Evolutionary conservation across 2,329 filamentous ascomycete genomes (phyloP), one percentile per base, ranked within the genome.

Genomic region (Hymenoscyphus albidus): DNA sequence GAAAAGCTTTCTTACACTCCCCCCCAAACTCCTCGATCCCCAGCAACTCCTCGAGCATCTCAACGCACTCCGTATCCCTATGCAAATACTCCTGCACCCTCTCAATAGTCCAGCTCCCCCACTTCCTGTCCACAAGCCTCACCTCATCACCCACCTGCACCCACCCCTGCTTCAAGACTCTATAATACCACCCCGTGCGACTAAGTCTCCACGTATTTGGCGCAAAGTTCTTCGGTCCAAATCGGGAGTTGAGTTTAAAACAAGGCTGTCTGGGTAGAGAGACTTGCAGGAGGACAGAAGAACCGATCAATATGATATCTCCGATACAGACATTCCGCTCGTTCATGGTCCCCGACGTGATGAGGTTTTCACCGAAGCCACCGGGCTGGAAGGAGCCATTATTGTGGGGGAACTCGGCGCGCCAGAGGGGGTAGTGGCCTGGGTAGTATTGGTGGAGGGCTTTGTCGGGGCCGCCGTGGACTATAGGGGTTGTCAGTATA

Each of bases 191-290:
- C 0, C 87, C 87, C 0, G 86, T 88, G 1, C 86, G 81, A 64
- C 83, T 83, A 1, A 77, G 78, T 66, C 81, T 79, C 75, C 84
- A 87, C 0, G 85, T 83, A 22, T 80, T 77, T 0, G 82, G 82
- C 3, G 86, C 84, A 74, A 89, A 88, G 66, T 86, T 83, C 70
- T 84, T 85, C 10, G 88, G 76, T 40, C 82, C 80, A 73, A 90
- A 90, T 1, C 87, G 84, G 70, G 89, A 86, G 72, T 89, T 90
- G 9, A 90, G 80, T 72, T 89, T 90, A 77, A 84, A 89, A 76
- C 87, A 89, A 10, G 87, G 87, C 68, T 86, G 82, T 16, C 87
- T 80, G 0, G 87, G 87, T 31, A 88, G 76, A 67, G 81, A 83
- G 31, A 89, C 83, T 69, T 89, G 83, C 0, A 88, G 78, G 2